Percentiles rank a stretch among this genome's conserved stretches.
phyloP scores from a whole-genome alignment of 208 protist genomes.

The Herpetomonas tarakana region DNA sequence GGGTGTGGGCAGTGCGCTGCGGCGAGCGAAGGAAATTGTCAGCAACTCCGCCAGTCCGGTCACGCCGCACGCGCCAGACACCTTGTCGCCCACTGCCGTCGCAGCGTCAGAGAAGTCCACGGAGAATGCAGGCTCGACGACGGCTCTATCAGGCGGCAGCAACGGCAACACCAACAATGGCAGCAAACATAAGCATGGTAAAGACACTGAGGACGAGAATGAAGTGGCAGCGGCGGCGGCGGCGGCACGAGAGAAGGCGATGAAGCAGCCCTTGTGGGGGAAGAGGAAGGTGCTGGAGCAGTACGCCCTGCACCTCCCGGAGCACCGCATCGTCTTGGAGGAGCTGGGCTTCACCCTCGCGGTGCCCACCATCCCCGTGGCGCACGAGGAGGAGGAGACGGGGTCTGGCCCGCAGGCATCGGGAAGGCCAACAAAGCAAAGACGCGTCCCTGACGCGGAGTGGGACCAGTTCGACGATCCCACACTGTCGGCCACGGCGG shows the following conservation, averaged over 20 bases:
- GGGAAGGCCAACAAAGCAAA: background rate
- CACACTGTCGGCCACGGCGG: background rate
- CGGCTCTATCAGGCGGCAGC: too few species aligned
- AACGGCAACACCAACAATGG: too few species aligned
- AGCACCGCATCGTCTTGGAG: conserved; percentile 26
- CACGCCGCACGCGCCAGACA: background rate
- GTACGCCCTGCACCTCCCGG: conserved; percentile 54
- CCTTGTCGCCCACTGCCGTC: too few species aligned
- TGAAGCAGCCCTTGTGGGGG: conserved; percentile 34
- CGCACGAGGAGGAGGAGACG: conserved; percentile 6
- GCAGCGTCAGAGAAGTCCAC: too few species aligned
- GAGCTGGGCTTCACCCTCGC: conserved; percentile 47
- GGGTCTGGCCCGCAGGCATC: background rate
- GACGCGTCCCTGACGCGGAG: background rate
- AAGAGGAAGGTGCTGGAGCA: conserved; percentile 20
- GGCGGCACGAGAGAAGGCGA: background rate
- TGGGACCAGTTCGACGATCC: conserved; percentile 4
- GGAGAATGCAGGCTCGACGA: background rate
- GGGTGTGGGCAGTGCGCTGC: conserved; percentile 19
- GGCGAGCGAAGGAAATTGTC: conserved; percentile 13
- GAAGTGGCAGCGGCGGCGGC: background rate
- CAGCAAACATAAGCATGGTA: too few species aligned
- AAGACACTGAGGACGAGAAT: background rate
- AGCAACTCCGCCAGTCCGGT: background rate
- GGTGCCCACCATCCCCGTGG: conserved; percentile 7